Evolutionary conservation across 257 asterid genomes (phyloP).

Genomic region (Plantago ovata): DNA sequence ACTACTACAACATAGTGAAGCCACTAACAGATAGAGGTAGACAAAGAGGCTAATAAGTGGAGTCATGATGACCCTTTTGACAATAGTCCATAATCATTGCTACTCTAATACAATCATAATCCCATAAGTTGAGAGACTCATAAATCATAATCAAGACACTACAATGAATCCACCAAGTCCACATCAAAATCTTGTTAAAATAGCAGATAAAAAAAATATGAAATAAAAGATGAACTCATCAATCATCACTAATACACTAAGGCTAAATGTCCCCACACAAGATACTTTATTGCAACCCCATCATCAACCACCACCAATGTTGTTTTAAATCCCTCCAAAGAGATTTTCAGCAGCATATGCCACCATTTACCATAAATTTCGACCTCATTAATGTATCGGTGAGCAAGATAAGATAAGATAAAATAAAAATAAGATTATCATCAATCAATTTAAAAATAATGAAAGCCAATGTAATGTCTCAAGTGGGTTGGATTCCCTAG

Average conservation of each 20-base stretch:
- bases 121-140: constrained; percentile 21
- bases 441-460: constrained; percentile 15
- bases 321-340: constrained; percentile 34
- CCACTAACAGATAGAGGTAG: constrained; percentile 29
- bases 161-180: constrained; percentile 24
- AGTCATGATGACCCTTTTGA: constrained; percentile 43
- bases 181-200: too few species aligned
- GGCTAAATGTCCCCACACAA: constrained; percentile 28
- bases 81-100: constrained; percentile 48
- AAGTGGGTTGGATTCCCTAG: too few species aligned
- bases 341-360: constrained; percentile 43
- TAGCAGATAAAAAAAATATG: constrained; percentile 6
- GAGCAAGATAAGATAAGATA: constrained; percentile 25
- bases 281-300: constrained; percentile 38
- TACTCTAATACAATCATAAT: constrained; percentile 38
- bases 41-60: constrained; percentile 53
- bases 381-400: constrained; percentile 30
- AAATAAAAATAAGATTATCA: too few species aligned
- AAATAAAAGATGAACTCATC: constrained; percentile 21
- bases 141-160: constrained; percentile 29
- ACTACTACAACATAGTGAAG: constrained; percentile 29
- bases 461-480: not conserved
- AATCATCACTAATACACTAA: constrained; percentile 24
- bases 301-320: constrained; percentile 30
- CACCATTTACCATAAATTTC: constrained; percentile 35